Base-by-base conservation (phyloP, 2,329 filamentous ascomycete species). In the Cladophialophora exuberans region DNA sequence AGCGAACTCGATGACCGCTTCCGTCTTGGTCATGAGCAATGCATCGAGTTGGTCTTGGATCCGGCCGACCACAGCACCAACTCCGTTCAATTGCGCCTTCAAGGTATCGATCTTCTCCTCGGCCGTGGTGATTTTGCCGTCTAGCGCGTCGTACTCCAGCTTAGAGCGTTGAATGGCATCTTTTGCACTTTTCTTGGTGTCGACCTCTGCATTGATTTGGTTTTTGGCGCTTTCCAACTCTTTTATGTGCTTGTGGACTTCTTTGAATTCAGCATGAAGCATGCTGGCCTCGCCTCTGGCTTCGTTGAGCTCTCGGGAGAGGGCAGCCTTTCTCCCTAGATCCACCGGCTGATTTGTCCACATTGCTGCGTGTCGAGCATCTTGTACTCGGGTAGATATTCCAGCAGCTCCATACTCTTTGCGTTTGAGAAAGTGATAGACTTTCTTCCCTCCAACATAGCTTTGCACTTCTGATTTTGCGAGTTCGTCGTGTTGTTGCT, bases 331-430 rank as follows among this genome's bases (percentile, higher is more conserved):
- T 30, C 76, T 63, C 10, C 68, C 67, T 17, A 61, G 57, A 66
- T 96, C 89, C 5, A 91, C 80, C 2, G 89, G 86, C 58, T 89
- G 85, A 41, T 90, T 84, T 0, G 86, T 91, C 85, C 94, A 97
- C 65, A 82, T 83, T 30, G 69, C 75, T 3, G 90, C 90, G 1
- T 71, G 72, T 13, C 70, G 76, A 11, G 97, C 74, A 50, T 76
- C 76, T 30, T 78, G 82, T 11, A 88, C 85, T 18, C 79, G 77
- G 1, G 88, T 91, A 1, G 89, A 90, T 43, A 83, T 83, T 11
- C 87, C 90, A 43, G 80, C 76, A 1, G 84, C 81, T 2, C 90
- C 90, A 70, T 97, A 97, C 69, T 97, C 93, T 61, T 78, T 80
- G 43, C 93, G 85, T 13, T 88, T 83, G 4, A 78, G 79, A 47